Base-by-base conservation (phyloP, 1,284 basidiomycete species). In the Cystobasidium pallidum region DNA sequence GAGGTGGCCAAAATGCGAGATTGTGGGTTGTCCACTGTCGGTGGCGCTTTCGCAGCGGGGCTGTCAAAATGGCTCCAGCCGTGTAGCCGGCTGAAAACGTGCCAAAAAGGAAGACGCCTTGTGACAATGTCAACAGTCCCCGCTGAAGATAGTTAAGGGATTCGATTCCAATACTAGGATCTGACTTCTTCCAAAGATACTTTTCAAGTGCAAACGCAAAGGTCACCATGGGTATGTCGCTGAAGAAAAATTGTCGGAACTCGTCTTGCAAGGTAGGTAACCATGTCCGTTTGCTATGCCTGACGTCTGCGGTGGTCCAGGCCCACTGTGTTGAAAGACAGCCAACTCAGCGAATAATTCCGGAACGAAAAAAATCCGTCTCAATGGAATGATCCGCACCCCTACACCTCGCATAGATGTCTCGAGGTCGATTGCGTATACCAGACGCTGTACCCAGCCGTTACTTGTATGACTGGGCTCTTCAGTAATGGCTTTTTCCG, bases 11-110 rank as follows among this genome's bases (percentile, higher is more conserved):
- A 36, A 71, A 71, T 8, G 68, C 68, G 10, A 71, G 52, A 55
- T 71, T 71, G 43, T 71, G 68, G 6, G 68, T 71, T 21, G 68
- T 71, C 68, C 68, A 71, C 24, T 71, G 11, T 17, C 61, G 24
- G 32, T 71, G 64, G 19, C 68, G 59, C 28, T 34, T 71, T 7
- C 61, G 58, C 36, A 71, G 30, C 10, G 68, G 68, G 13, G 59
- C 34, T 28, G 68, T 71, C 2, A 63, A n/a, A 32, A 71, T 71
- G 3, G 68, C 68, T 21, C 68, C 68, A 21, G 59, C 45, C 2
- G 68, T 71, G 39, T 71, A 71, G 19, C 68, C 68, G 17, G 68
- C 61, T 1, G 68, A 71, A 39, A 71, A 71, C 3, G 68, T 71
- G 17, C 68, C 68, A 43, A 71, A 71, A 24, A 71, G 68, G 36